A percentile compares a stretch with the other conserved stretches of the same genome.
Conservation (phyloP, 768 basidiomycete species). For the Tephrocybe sp. region DNA sequence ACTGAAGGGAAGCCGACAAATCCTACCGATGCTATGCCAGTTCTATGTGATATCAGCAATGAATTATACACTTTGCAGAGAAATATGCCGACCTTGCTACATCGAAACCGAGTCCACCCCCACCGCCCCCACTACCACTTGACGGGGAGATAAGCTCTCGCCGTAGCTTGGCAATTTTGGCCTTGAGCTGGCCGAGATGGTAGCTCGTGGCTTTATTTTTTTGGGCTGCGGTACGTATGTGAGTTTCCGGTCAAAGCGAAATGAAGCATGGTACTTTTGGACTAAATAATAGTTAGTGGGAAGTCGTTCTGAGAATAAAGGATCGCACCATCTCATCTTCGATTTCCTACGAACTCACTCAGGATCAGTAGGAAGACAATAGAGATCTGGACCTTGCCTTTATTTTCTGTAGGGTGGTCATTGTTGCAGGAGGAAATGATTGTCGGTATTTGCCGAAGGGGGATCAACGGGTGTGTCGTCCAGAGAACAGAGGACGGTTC, state of each 20-base stretch:
- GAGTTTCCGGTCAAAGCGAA: conserved; percentile 12
- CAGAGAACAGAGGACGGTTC: too few relatives aligned
- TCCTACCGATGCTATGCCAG: conserved; percentile 95
- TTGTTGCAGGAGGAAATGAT: conserved; percentile 37
- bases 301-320: conserved; percentile 11
- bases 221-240: conserved; percentile 58
- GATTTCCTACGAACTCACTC: conserved; percentile 62
- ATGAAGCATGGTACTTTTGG: conserved; percentile 62
- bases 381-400: conserved; percentile 48
- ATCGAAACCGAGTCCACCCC: conserved; percentile 92
- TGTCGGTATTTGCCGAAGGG: conserved; percentile 41
- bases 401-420: conserved; percentile 92
- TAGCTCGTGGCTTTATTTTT: conserved; percentile 97
- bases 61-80: neutral
- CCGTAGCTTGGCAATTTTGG: conserved; percentile 95
- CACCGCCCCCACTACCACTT: conserved; percentile 80
- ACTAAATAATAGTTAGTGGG: conserved; percentile 42
- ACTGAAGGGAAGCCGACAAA: conserved; percentile 94
- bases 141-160: conserved; percentile 88
- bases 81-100: conserved; percentile 63
- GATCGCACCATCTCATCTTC: conserved; percentile 92
- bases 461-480: conserved; percentile 9
- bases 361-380: conserved; percentile 11
- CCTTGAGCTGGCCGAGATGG: conserved; percentile 95
- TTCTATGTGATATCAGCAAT: conserved; percentile 40